A percentile compares a stretch with the other conserved stretches of the same genome.
These are phyloP conservation scores for Hebeloma cylindrosporum DNA, from an alignment of 768 basidiomycete species.

Conservation along the genomic window DNA sequence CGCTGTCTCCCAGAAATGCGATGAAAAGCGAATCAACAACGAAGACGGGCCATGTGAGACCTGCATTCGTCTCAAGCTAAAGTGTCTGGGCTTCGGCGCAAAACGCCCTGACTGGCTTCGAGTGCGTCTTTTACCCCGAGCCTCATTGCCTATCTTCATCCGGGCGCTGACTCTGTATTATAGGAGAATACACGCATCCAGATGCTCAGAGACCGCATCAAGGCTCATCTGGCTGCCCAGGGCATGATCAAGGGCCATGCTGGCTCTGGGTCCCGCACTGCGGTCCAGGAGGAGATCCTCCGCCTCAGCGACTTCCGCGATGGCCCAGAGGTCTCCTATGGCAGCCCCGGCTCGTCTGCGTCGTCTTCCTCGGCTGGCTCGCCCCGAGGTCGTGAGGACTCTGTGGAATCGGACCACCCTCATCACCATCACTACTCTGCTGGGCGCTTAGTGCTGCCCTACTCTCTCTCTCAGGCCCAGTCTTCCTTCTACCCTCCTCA, in stretches of 20 bases:
- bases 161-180: constrained; percentile 7
- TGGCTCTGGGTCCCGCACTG: constrained; percentile 58
- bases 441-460: too few relatives aligned
- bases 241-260: constrained; percentile 92
- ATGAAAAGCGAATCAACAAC: constrained; percentile 58
- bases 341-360: too few relatives aligned
- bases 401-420: constrained; percentile 17
- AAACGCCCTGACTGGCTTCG: constrained; percentile 86
- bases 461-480: too few relatives aligned
- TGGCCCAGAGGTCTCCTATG: constrained; percentile 31
- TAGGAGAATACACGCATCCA: constrained; percentile 72
- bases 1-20: constrained; percentile 67
- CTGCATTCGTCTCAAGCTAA: constrained; percentile 75
- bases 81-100: constrained; percentile 83
- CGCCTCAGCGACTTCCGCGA: constrained; percentile 45
- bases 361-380: constrained; percentile 34
- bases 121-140: constrained; percentile 42
- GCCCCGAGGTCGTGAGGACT: constrained; percentile 28
- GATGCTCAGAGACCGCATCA: constrained; percentile 75
- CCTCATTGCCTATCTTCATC: background rate
- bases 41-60: constrained; percentile 66
- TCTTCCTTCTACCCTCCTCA: too few relatives aligned
- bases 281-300: constrained; percentile 57
- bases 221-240: constrained; percentile 73
- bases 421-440: constrained; percentile 11